These are phyloP conservation scores for Suillus weaverae DNA, from an alignment of 768 basidiomycete species.

Conservation along the genomic window DNA sequence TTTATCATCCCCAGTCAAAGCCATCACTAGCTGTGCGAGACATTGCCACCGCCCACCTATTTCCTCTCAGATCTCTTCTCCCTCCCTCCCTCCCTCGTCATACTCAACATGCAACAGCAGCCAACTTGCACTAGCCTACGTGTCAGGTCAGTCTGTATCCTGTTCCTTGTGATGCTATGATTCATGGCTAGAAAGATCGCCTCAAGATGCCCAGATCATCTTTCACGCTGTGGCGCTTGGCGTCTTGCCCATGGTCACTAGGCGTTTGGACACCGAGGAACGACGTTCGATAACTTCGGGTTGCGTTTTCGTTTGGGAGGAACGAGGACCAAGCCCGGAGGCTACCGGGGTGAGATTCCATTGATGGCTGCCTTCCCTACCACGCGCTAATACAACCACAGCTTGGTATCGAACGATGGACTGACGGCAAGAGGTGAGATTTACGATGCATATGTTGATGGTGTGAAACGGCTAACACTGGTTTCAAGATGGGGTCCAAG, in stretches of 20 bases:
- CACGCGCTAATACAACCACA: constrained; percentile 26
- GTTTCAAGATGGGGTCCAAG: constrained; percentile 69
- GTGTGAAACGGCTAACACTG: neutral
- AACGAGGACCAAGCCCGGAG: constrained; percentile 67
- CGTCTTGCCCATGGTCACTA: constrained; percentile 63
- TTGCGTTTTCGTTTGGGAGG: constrained; percentile 82
- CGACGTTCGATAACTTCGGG: constrained; percentile 69
- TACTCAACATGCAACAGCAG: constrained; percentile 52
- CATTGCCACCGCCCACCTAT: neutral
- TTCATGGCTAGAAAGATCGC: constrained; percentile 37
- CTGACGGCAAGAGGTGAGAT: constrained; percentile 57
- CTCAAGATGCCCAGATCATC: constrained; percentile 68
- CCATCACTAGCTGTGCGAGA: neutral
- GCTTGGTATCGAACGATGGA: constrained; percentile 82
- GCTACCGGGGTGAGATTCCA: constrained; percentile 55
- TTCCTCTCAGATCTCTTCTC: constrained; percentile 6
- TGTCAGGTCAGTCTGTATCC: constrained; percentile 36
- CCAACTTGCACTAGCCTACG: constrained; percentile 69
- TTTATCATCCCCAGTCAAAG: constrained; percentile 5
- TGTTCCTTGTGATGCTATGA: neutral
- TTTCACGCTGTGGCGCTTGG: constrained; percentile 68
- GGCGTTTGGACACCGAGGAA: constrained; percentile 76
- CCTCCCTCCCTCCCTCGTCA: neutral
- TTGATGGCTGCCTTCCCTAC: constrained; percentile 1
- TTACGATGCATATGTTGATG: neutral